These are phyloP conservation scores for Sugiyamaella floridensis DNA, from an alignment of 805 yeast genomes.

Conservation along the genomic window DNA sequence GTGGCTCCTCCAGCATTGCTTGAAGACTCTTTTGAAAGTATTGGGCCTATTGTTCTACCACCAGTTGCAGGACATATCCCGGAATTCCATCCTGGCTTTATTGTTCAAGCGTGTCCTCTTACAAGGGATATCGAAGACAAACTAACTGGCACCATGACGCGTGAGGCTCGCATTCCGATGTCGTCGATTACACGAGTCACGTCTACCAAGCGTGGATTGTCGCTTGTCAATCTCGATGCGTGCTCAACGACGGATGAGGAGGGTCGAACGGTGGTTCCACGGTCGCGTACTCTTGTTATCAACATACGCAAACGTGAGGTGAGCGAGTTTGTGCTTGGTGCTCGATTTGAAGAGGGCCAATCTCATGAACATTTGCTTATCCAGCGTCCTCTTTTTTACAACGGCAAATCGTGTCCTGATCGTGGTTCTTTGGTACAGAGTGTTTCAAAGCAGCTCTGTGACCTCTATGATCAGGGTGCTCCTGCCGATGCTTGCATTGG, in stretches of 20 bases:
- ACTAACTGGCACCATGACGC: conserved; percentile 18
- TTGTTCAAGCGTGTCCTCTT: conserved; percentile 21
- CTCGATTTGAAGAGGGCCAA: background rate
- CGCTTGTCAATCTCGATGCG: background rate
- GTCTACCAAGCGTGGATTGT: background rate
- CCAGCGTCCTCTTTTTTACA: conserved; percentile 2
- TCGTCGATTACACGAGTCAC: background rate
- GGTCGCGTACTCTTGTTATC: conserved; percentile 11
- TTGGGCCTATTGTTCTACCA: conserved; percentile 13
- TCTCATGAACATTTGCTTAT: background rate
- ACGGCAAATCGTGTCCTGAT: background rate
- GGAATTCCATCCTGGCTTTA: conserved; percentile 24
- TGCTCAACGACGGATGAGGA: background rate
- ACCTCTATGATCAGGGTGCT: background rate
- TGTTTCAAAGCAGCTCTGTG: conserved; percentile 3
- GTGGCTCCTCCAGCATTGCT: conserved; percentile 1
- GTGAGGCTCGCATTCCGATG: conserved; percentile 10
- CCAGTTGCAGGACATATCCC: conserved; percentile 22
- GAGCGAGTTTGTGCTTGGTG: background rate
- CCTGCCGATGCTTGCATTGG: background rate
- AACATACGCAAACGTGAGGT: conserved; percentile 15
- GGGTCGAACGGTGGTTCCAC: background rate
- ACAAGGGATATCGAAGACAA: conserved; percentile 18
- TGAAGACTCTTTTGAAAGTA: background rate
- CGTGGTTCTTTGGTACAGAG: background rate